Evolutionary conservation across 2,329 filamentous ascomycete genomes (phyloP).

Genomic region (Sporothrix euskadiensis): DNA sequence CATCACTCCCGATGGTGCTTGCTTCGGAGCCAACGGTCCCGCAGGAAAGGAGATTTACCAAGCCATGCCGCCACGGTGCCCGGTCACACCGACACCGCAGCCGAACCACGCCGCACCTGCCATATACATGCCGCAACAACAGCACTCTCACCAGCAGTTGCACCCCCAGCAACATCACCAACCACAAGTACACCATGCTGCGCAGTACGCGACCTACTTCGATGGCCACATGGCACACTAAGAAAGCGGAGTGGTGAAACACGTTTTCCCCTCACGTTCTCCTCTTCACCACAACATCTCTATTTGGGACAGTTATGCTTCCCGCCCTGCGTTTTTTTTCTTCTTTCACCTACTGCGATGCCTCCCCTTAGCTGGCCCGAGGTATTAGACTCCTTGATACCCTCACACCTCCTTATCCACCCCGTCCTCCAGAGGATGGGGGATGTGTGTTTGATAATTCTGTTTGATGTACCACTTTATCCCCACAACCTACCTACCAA

Average conservation of each 20-base stretch:
- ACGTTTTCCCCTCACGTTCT: not conserved
- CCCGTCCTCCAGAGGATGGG: conserved; percentile 27
- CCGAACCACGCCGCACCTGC: conserved; percentile 43
- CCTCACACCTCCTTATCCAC: conserved; percentile 24
- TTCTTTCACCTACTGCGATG: conserved; percentile 8
- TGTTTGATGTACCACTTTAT: conserved; percentile 30
- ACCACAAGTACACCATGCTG: conserved; percentile 44
- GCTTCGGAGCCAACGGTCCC: conserved; percentile 49
- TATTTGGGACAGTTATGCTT: not conserved
- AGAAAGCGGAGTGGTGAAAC: not conserved
- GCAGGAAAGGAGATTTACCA: conserved; percentile 51
- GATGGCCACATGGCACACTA: conserved; percentile 32
- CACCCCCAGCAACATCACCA: conserved; percentile 37
- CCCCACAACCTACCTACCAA: not conserved
- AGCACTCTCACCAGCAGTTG: conserved; percentile 33
- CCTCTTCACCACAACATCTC: not conserved
- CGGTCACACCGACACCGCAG: conserved; percentile 63
- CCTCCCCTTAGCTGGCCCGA: conserved; percentile 28
- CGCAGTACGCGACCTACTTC: conserved; percentile 50
- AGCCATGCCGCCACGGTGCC: conserved; percentile 54
- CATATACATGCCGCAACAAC: conserved; percentile 34
- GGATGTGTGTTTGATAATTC: conserved; percentile 30
- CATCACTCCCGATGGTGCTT: conserved; percentile 74
- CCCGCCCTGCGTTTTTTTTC: not conserved
- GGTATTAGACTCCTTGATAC: conserved; percentile 31